phyloP scores from a whole-genome alignment of 2,329 filamentous ascomycete species.

The Aspergillus texensis region DNA sequence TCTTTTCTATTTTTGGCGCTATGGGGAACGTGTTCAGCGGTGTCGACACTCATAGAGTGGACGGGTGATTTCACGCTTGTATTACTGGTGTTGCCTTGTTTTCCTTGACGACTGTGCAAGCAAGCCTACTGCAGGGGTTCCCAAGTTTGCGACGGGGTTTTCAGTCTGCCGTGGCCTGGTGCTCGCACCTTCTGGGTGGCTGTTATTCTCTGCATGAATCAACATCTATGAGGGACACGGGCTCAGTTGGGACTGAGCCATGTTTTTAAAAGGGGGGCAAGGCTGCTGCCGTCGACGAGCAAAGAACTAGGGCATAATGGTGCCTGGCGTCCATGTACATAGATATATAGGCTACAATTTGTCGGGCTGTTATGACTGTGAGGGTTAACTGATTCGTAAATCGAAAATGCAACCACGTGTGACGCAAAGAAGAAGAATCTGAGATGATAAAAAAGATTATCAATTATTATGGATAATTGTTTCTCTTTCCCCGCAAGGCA shows the following conservation, averaged over 20 bases:
- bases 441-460: not conserved
- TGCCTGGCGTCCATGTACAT: constrained; percentile 9
- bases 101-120: constrained; percentile 5
- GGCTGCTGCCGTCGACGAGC: not conserved
- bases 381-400: not conserved
- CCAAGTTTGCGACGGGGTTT: not conserved
- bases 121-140: not conserved
- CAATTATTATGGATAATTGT: not conserved
- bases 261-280: not conserved
- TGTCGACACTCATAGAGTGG: constrained; percentile 30
- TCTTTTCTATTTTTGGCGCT: constrained; percentile 37
- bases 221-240: not conserved
- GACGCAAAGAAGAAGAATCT: not conserved
- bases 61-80: constrained; percentile 21
- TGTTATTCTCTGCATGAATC: not conserved
- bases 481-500: not conserved
- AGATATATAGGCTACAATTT: constrained; percentile 7
- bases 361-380: constrained; percentile 9
- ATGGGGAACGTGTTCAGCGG: constrained; percentile 37
- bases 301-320: not conserved
- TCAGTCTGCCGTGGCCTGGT: constrained; percentile 1
- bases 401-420: not conserved
- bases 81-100: constrained; percentile 17
- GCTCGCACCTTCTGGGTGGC: not conserved
- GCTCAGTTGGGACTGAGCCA: not conserved